phyloP scores from a whole-genome alignment of 2,329 filamentous ascomycete genomes.

The Neofusicoccum ribis region DNA sequence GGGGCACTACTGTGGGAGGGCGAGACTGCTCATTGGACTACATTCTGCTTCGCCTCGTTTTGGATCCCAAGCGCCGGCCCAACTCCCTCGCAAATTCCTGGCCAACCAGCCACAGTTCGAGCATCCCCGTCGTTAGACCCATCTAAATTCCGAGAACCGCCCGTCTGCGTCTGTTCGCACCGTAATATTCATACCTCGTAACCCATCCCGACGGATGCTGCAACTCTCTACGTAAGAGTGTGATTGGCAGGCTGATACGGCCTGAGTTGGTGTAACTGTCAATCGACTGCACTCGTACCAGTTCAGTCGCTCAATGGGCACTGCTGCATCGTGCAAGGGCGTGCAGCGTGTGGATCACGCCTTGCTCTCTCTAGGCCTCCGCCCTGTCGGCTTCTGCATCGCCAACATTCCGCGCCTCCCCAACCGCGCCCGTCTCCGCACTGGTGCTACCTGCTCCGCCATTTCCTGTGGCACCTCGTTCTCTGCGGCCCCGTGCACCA shows the following conservation, averaged over 20 bases:
- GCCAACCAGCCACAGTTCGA: conserved; percentile 4
- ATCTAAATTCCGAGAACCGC: conserved; percentile 1
- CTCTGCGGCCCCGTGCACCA: conserved; percentile 49
- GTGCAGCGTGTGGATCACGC: not conserved
- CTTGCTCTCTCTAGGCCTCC: not conserved
- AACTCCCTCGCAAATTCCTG: conserved; percentile 3
- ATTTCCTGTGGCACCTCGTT: conserved; percentile 9
- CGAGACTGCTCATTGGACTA: not conserved
- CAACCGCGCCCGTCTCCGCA: conserved; percentile 9
- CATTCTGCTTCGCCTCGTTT: conserved; percentile 4
- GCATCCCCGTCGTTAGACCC: not conserved
- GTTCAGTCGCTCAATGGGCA: not conserved
- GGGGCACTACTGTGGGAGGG: not conserved
- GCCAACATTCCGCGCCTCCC: not conserved
- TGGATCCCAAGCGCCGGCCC: not conserved
- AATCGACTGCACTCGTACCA: not conserved
- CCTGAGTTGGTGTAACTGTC: not conserved
- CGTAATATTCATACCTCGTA: not conserved
- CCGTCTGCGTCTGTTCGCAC: not conserved
- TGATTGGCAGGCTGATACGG: no score
- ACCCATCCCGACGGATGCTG: no score
- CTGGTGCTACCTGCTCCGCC: conserved; percentile 3
- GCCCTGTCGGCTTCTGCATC: conserved; percentile 8
- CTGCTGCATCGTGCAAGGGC: not conserved
- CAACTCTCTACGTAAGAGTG: no score